phyloP scores from a whole-genome alignment of 192 early-diverging fungal species.

The Coemansia sp. region DNA sequence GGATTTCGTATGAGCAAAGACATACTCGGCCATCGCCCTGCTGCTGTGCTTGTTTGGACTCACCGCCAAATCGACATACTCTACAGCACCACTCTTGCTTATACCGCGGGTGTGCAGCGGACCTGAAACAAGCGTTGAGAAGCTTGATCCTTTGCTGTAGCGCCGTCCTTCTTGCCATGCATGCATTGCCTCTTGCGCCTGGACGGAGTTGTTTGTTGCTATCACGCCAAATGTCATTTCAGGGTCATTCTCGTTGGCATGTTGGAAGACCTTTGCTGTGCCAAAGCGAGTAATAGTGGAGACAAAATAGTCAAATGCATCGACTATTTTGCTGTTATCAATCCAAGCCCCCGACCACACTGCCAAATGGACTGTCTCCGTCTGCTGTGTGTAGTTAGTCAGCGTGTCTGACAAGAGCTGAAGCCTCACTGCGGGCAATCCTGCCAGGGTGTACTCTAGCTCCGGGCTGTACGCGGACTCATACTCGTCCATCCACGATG shows the following conservation, averaged over 20 bases:
- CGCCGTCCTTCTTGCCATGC: background rate
- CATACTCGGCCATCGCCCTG: background rate
- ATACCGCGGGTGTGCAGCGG: background rate
- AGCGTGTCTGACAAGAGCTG: background rate
- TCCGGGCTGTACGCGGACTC: background rate
- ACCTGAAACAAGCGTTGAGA: background rate
- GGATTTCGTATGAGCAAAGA: background rate
- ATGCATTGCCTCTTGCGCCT: background rate
- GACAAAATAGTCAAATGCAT: background rate
- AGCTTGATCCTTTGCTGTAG: background rate
- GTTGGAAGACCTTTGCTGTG: background rate
- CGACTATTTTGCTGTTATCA: background rate
- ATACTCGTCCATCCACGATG: slow-evolving; percentile 1
- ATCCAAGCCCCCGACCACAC: slow-evolving; percentile 1
- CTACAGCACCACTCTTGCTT: background rate
- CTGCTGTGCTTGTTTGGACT: background rate
- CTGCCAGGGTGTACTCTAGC: background rate
- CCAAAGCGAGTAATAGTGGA: background rate
- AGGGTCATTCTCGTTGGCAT: slow-evolving; percentile 1
- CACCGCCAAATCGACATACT: background rate
- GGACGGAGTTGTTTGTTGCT: background rate
- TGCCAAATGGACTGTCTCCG: background rate
- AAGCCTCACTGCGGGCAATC: background rate
- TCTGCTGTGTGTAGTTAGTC: background rate
- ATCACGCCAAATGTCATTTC: slow-evolving; percentile 2